These are phyloP conservation scores for Ceratocystis papillata DNA, from an alignment of 2,329 filamentous ascomycete species.

Conservation along the genomic window DNA sequence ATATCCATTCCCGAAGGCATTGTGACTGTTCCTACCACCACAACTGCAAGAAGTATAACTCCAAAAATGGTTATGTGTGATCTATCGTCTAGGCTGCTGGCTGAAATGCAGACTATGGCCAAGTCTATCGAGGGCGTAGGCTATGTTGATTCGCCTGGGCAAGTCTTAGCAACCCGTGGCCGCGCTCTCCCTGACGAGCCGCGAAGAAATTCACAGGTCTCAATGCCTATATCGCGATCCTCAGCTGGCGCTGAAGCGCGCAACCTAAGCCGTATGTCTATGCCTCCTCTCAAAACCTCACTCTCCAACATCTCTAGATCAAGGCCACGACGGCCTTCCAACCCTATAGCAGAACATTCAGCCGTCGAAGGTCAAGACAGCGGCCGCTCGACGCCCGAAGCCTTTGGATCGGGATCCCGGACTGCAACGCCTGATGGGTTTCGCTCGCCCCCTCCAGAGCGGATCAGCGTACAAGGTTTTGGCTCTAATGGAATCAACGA, in stretches of 20 bases:
- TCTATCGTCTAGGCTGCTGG: constrained; percentile 60
- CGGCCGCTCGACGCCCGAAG: constrained; percentile 37
- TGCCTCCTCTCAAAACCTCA: constrained; percentile 54
- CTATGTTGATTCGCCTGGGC: constrained; percentile 65
- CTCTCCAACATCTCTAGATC: constrained; percentile 3
- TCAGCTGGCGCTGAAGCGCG: constrained; percentile 46
- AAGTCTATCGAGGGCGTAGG: constrained; percentile 62
- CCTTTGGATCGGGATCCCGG: constrained; percentile 28
- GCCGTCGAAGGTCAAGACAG: constrained; percentile 31
- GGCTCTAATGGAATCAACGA: constrained; percentile 61
- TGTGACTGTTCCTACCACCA: constrained; percentile 55
- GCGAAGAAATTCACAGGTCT: constrained; percentile 48
- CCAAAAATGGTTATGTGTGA: constrained; percentile 66
- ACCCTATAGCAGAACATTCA: constrained; percentile 33
- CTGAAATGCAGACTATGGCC: constrained; percentile 64
- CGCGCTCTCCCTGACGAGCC: constrained; percentile 29
- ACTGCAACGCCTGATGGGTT: constrained; percentile 37
- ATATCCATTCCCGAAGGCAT: constrained; percentile 56
- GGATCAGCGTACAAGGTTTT: constrained; percentile 60
- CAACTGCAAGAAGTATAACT: constrained; percentile 54
- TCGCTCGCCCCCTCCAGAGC: constrained; percentile 44
- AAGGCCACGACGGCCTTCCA: constrained; percentile 37
- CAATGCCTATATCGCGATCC: constrained; percentile 38
- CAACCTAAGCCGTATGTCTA: constrained; percentile 62
- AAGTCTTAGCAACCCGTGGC: constrained; percentile 32